Evolutionary conservation across 768 basidiomycete genomes (phyloP), one percentile per base, ranked within the genome.

Genomic region (Cyclocybe cylindracea): DNA sequence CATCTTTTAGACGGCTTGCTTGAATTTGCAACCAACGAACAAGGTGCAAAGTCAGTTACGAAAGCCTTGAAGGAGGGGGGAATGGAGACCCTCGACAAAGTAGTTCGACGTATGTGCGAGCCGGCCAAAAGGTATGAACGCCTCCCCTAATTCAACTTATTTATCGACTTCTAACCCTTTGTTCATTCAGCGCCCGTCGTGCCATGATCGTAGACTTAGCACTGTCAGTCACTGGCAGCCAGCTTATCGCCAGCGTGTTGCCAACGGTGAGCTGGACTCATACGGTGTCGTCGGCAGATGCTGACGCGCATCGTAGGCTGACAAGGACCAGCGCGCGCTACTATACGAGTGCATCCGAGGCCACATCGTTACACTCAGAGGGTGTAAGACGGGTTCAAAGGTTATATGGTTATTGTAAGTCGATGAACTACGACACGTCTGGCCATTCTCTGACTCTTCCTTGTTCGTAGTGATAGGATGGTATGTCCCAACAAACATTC

Each of bases 371-470:
- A 93, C 91, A 29, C 76, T 94, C n/a, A 82, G 91, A 35, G 91
- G 91, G 16, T 92, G 90, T 65, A 93, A 93, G 76, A 91, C 91
- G 1, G 91, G 91, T 24, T 92, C 91, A 1, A 92, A 91, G 65
- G 89, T 93, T 62, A 93, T 93, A 63, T 94, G 91, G 91, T 77
- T 94, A 44, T 94, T 94, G 77, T 81, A 63, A 47, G 74, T 74
- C 24, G 8, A 18, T 50, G n/a, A 24, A 19, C 37, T 14, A 18
- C 37, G 29, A 9, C 14, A 16, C 16, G 5, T 8, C n/a, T 29
- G 35, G 35, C 24, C 35, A 16, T 36, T 44, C 13, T n/a, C 16
- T 32, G 10, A 11, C 18, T 35, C 47, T 38, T 51, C 7, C 24
- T 52, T 9, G 35, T 41, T 39, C 29, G 9, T 35, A 76, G 75